Base-by-base conservation (phyloP, 805 yeast genomes). In the Komagataella kurtzmanii region DNA sequence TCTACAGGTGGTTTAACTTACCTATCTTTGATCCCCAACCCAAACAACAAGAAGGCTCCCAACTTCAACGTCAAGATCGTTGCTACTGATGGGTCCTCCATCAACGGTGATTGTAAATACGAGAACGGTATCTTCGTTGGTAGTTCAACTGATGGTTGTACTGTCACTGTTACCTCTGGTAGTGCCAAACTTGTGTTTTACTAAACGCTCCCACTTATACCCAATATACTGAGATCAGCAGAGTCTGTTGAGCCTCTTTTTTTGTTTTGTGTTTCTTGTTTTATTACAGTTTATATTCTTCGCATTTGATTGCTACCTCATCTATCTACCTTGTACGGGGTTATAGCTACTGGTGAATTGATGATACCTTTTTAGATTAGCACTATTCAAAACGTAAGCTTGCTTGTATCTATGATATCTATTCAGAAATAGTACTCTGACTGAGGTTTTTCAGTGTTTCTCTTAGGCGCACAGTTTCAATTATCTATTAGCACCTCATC, bases 11-110 rank as follows among this genome's bases (percentile, higher is more conserved):
- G 87, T 55, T 73, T 80, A 61, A 75, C 96, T 51, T 90, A 88
- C 77, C 71, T 91, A 61, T 88, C 97, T 6, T 74, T 91, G 70
- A 88, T 89, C 71, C 97, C 97, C 70, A 91, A 91, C 75, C 96
- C 97, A 63, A 89, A 90, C 81, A 88, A 87, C 77, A 58, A 65
- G 19, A 65, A 75, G 18, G 72, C 90, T 52, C 75, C 79, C 55
- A 78, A 78, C 71, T 77, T 63, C 63, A 76, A 68, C 55, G 80
- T 78, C 53, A 74, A 73, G 61, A 67, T 68, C 53, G 71, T 59
- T 54, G 69, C 71, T 47, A 57, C 63, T 44, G 65, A 63, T 50
- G 72, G 69, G 50, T 61, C 68, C 24, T 54, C 64, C 45, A 61
- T 65, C 46, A 63, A 57, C 53, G 77, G 77, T 54, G 63, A 64